Percentiles rank a stretch among this genome's conserved stretches.
Conservation (phyloP, 2,329 filamentous ascomycete genomes). For the Penicillium sp. region DNA sequence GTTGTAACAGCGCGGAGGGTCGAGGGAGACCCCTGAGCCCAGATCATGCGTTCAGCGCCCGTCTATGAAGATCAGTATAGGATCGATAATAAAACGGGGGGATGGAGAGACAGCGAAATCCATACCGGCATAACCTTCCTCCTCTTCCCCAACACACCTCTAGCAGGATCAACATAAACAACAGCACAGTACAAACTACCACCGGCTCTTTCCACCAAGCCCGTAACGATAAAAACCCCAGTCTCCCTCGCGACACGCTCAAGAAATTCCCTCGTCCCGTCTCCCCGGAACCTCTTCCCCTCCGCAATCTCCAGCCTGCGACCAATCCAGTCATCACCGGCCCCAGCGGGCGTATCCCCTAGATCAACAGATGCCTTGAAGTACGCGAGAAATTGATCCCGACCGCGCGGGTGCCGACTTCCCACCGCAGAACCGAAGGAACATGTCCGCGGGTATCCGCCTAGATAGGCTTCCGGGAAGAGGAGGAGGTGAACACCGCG, state of each 20-base stretch:
- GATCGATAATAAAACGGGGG: neutral
- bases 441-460: slow-evolving; percentile 83
- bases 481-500: slow-evolving; percentile 61
- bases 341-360: neutral
- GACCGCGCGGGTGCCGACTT: slow-evolving; percentile 55
- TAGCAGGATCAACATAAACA: slow-evolving; percentile 67
- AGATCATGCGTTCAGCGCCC: slow-evolving; percentile 1
- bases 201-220: slow-evolving; percentile 69
- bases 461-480: slow-evolving; percentile 83
- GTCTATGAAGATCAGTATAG: neutral
- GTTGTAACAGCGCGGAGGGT: slow-evolving; percentile 73
- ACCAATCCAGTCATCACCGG: neutral
- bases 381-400: slow-evolving; percentile 76
- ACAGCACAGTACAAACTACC: slow-evolving; percentile 76
- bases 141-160: slow-evolving; percentile 70
- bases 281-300: neutral
- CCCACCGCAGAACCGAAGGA: slow-evolving; percentile 69
- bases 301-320: neutral
- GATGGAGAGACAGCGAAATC: neutral
- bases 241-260: slow-evolving; percentile 1
- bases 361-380: neutral
- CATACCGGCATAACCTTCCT: slow-evolving; percentile 81
- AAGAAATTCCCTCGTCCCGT: neutral
- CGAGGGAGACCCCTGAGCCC: slow-evolving; percentile 53
- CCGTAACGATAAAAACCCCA: slow-evolving; percentile 65